Conservation (phyloP, 805 yeast genomes). For the Candida railenensis region DNA sequence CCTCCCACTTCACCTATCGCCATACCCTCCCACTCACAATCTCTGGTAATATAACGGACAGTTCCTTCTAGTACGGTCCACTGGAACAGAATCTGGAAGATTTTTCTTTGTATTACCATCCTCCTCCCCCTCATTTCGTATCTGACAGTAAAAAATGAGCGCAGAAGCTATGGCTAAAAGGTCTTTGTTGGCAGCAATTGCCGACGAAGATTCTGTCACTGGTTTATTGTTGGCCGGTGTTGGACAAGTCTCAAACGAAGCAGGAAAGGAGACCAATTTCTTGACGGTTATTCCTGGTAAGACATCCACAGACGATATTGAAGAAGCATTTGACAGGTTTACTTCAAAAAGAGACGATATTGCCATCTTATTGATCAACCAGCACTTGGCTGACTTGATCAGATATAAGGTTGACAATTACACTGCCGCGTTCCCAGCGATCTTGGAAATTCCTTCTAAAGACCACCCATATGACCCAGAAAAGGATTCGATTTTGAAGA, state of each 20-base stretch:
- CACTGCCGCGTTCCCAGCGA: slow-evolving; percentile 92
- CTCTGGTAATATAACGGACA: too few relatives aligned
- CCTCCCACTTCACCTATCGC: too few relatives aligned
- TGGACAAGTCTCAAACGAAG: slow-evolving; percentile 73
- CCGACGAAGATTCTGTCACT: slow-evolving; percentile 97
- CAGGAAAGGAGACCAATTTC: slow-evolving; percentile 75
- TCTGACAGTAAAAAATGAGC: slow-evolving; percentile 24
- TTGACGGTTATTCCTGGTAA: slow-evolving; percentile 72
- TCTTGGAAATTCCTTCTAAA: slow-evolving; percentile 94
- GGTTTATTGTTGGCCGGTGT: slow-evolving; percentile 94
- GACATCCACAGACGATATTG: slow-evolving; percentile 75
- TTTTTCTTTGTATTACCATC: too few relatives aligned
- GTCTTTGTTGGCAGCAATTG: slow-evolving; percentile 86
- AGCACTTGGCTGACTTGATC: slow-evolving; percentile 89
- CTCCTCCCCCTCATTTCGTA: too few relatives aligned
- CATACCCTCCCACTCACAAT: too few relatives aligned
- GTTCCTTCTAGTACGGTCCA: too few relatives aligned
- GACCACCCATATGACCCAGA: slow-evolving; percentile 99
- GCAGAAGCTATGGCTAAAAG: slow-evolving; percentile 60
- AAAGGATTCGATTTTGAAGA: slow-evolving; percentile 90
- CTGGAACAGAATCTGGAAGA: too few relatives aligned
- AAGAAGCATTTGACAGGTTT: slow-evolving; percentile 70
- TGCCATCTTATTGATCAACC: slow-evolving; percentile 90
- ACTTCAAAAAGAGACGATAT: slow-evolving; percentile 79
- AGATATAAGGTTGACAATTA: slow-evolving; percentile 78